phyloP scores from a whole-genome alignment of 768 basidiomycete genomes.

The Phaeotremella fagi region DNA sequence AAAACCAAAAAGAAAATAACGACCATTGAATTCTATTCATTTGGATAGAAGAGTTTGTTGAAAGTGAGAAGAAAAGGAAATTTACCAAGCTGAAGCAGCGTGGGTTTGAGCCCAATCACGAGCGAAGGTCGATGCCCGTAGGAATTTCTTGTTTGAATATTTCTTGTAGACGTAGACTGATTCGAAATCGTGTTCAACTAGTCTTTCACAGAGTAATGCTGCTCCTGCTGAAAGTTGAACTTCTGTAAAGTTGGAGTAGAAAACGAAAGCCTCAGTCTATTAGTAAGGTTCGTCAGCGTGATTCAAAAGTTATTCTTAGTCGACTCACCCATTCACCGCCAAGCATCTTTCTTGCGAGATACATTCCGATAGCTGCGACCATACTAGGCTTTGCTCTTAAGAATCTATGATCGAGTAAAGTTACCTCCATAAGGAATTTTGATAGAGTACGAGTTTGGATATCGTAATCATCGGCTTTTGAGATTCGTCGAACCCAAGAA shows the following conservation, averaged over 20 bases:
- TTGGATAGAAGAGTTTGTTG: too few relatives aligned
- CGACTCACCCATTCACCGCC: slow-evolving; percentile 89
- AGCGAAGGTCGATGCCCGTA: slow-evolving; percentile 62
- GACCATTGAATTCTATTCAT: too few relatives aligned
- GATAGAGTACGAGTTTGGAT: slow-evolving; percentile 93
- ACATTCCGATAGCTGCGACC: slow-evolving; percentile 95
- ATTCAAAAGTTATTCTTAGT: slow-evolving; percentile 31
- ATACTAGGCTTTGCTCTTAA: slow-evolving; percentile 87
- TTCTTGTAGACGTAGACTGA: slow-evolving; percentile 87
- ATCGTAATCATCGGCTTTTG: slow-evolving; percentile 98
- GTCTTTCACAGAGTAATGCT: slow-evolving; percentile 72
- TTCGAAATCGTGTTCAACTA: slow-evolving; percentile 73
- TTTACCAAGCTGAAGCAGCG: slow-evolving; percentile 23
- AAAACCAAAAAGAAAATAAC: too few relatives aligned
- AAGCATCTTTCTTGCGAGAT: slow-evolving; percentile 87
- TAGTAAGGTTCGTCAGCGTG: slow-evolving; percentile 6
- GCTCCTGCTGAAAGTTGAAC: slow-evolving; percentile 79
- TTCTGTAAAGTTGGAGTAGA: slow-evolving; percentile 86
- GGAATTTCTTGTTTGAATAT: slow-evolving; percentile 95
- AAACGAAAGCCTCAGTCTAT: slow-evolving; percentile 85
- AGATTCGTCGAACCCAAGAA: slow-evolving; percentile 97
- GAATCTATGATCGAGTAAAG: slow-evolving; percentile 87
- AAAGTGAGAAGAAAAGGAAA: too few relatives aligned
- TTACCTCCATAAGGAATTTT: slow-evolving; percentile 97
- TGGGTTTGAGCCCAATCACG: slow-evolving; percentile 51